Conservation (phyloP, 768 basidiomycete genomes). For the Solioccasus polychromus region DNA sequence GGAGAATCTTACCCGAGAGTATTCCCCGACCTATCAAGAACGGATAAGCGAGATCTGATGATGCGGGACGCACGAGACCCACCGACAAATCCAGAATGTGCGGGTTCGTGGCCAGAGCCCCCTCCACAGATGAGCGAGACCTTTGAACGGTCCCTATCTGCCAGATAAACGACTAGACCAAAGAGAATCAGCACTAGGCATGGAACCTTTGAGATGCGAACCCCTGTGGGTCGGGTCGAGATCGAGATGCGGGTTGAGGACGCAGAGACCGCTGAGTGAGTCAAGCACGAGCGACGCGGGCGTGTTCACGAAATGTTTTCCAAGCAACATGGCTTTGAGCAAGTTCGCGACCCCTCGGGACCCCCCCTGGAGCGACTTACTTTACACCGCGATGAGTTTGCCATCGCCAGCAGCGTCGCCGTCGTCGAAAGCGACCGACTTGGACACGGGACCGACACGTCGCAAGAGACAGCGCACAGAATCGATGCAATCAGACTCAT, state of each 20-base stretch:
- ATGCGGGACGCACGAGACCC: slow-evolving; percentile 14
- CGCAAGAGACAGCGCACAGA: slow-evolving; percentile 74
- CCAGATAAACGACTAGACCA: slow-evolving; percentile 57
- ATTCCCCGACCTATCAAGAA: slow-evolving; percentile 62
- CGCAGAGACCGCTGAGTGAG: slow-evolving; percentile 70
- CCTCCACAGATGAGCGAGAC: slow-evolving; percentile 83
- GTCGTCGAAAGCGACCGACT: slow-evolving; percentile 38
- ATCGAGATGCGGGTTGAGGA: slow-evolving; percentile 66
- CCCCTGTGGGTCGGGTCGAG: slow-evolving; percentile 74
- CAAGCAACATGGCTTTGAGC: background rate
- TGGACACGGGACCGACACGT: slow-evolving; percentile 29
- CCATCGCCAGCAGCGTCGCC: slow-evolving; percentile 43
- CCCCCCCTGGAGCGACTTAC: background rate
- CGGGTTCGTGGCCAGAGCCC: slow-evolving; percentile 88
- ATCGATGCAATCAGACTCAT: slow-evolving; percentile 73
- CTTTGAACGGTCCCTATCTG: slow-evolving; percentile 54
- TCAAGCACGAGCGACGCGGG: slow-evolving; percentile 72
- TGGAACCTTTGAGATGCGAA: slow-evolving; percentile 23
- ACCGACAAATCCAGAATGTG: slow-evolving; percentile 91
- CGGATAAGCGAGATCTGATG: background rate
- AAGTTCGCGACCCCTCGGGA: slow-evolving; percentile 11
- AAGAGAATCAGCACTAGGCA: background rate
- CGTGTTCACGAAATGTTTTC: slow-evolving; percentile 78
- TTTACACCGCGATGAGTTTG: slow-evolving; percentile 38
- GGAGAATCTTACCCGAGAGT: slow-evolving; percentile 51